Base-by-base conservation (phyloP, 2,329 filamentous ascomycete species). In the Pyrenochaeta sp. region DNA sequence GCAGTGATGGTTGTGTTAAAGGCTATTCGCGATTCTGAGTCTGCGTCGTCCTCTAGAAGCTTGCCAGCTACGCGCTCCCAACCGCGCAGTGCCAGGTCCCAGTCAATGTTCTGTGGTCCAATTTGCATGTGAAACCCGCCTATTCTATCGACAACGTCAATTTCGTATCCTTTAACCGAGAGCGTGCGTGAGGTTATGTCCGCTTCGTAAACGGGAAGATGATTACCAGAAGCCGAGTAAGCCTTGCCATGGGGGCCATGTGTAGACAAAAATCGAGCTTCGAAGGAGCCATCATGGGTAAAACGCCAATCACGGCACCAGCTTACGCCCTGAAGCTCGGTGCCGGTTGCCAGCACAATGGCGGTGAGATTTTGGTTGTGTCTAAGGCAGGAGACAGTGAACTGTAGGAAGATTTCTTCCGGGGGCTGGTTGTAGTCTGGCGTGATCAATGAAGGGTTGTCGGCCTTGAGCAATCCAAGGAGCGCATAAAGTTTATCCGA, bases 401-500 rank as follows among this genome's bases (percentile, higher is more conserved):
- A 44, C 8, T 49, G 18, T 8, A 44, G 7, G 17, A 44, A 49
- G 3, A 49, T 29, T 3, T 23, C 32, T 13, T 49, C 41, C 11
- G 31, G 22, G 3, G 35, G 2, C 18, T 41, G 36, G 19, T 13
- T 29, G n/a, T 49, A 49, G 13, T 41, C 36, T 6, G 44, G 40
- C 11, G n/a, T 21, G 6, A 48, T 29, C 4, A 35, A 29, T n/a
- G 32, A 38, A 9, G 32, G 23, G 14, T 44, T 26, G 6, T 27
- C 27, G 10, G 36, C n/a, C 4, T 20, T 22, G 4, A 45, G 36
- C n/a, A 49, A 34, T 6, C 42, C 42, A 10, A 50, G 22, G 7
- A 50, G 38, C 3, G 38, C 38, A 14, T 51, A 51, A 23, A 51
- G 36, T 15, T 44, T 48, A 11, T 48, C 48, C 2, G 29, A 39